Percentiles rank a stretch among this genome's conserved stretches.
These are phyloP conservation scores for Pseudogymnoascus sp. DNA, from an alignment of 2,329 filamentous ascomycete species.

Conservation along the genomic window DNA sequence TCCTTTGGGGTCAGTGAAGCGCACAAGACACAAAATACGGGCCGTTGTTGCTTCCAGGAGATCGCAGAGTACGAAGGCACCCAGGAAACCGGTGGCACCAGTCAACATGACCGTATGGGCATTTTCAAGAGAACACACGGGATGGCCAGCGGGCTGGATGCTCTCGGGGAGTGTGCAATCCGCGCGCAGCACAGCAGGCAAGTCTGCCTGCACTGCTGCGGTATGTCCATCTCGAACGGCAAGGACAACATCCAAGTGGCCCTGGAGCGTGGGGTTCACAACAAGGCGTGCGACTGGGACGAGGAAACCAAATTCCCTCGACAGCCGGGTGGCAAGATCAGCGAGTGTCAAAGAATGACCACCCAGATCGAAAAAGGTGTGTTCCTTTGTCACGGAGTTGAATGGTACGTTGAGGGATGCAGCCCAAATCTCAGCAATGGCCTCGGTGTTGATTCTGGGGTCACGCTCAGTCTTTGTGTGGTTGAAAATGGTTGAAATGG, in stretches of 20 bases:
- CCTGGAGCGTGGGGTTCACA: constrained; percentile 61
- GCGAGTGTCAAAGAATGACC: constrained; percentile 74
- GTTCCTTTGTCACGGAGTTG: constrained; percentile 55
- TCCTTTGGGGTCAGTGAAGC: constrained; percentile 59
- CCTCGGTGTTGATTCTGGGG: constrained; percentile 57
- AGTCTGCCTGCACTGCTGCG: constrained; percentile 65
- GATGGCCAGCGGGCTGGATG: constrained; percentile 49
- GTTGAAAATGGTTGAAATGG: constrained; percentile 33
- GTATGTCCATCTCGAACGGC: constrained; percentile 64
- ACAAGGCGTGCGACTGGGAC: constrained; percentile 65
- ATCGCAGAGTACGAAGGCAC: constrained; percentile 64
- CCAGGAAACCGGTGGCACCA: constrained; percentile 68
- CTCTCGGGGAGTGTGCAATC: constrained; percentile 62
- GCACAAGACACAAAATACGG: constrained; percentile 63
- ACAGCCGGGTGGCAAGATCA: constrained; percentile 62
- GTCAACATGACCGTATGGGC: constrained; percentile 65
- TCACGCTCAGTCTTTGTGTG: constrained; percentile 42
- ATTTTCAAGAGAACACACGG: constrained; percentile 51
- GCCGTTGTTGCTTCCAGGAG: constrained; percentile 61
- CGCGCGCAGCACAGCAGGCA: constrained; percentile 59
- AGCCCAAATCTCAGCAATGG: constrained; percentile 66
- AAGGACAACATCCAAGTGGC: constrained; percentile 64
- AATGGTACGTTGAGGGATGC: constrained; percentile 57
- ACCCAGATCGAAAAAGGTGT: constrained; percentile 75
- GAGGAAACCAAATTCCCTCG: constrained; percentile 63